Conservation (phyloP, 129 eudicot species). For the Logfia minima region DNA sequence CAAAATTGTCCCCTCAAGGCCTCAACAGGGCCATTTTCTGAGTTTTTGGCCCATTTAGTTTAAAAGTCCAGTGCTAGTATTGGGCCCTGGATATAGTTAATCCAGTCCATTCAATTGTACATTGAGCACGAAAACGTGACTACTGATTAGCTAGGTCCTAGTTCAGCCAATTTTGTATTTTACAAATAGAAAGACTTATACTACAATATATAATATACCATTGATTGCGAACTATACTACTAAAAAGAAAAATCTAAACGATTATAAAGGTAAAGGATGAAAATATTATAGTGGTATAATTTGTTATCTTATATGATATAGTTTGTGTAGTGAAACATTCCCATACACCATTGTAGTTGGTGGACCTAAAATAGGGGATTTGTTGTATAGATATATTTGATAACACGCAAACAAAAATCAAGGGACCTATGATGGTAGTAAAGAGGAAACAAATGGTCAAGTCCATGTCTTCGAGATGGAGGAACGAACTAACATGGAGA, state of each 20-base stretch:
- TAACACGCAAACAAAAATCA: constrained; percentile 1
- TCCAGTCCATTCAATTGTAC: background rate
- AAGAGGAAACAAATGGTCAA: constrained; percentile 32
- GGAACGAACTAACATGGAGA: constrained; percentile 27
- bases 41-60: background rate
- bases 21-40: background rate
- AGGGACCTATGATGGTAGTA: constrained; percentile 9
- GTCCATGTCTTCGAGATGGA: constrained; percentile 22
- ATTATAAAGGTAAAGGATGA: no score
- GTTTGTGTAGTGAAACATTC: background rate
- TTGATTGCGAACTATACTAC: no score
- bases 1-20: background rate
- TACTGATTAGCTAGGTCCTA: background rate
- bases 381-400: background rate
- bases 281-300: no score
- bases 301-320: background rate
- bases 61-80: background rate
- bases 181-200: no score
- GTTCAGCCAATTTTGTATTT: background rate
- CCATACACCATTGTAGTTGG: no score
- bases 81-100: background rate
- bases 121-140: background rate
- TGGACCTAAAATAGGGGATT: no score
- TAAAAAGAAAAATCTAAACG: no score
- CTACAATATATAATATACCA: no score